Evolutionary conservation across 192 early-diverging fungal species (phyloP).

Genomic region (Spizellomyces punctatus): DNA sequence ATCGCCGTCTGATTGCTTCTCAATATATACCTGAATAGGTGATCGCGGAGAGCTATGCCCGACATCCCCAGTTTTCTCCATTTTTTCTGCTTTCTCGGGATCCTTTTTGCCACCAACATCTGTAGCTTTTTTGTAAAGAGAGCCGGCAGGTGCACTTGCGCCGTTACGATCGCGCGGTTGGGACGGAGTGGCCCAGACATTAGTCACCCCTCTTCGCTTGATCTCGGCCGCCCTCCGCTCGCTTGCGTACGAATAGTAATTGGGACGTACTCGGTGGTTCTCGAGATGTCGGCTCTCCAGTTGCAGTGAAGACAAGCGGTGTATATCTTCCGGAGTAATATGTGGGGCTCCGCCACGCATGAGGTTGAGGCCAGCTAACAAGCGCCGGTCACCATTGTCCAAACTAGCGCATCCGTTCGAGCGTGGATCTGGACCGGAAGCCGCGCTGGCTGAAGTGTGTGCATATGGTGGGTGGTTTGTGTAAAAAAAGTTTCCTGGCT

Average conservation of each 20-base stretch:
- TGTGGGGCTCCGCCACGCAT: background rate
- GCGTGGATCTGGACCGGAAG: too few relatives aligned
- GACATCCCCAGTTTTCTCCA: background rate
- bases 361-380: slow-evolving; percentile 11
- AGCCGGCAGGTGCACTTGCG: background rate
- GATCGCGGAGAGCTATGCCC: slow-evolving; percentile 2
- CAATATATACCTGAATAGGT: slow-evolving; percentile 24
- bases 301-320: slow-evolving; percentile 19
- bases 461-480: slow-evolving; percentile 15
- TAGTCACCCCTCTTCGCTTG: background rate
- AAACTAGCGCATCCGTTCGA: too few relatives aligned
- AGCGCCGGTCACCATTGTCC: background rate
- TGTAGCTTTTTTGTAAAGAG: too few relatives aligned
- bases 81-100: background rate
- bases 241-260: background rate
- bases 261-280: background rate
- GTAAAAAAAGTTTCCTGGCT: slow-evolving; percentile 16
- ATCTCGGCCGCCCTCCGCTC: background rate
- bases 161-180: background rate
- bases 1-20: slow-evolving; percentile 20
- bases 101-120: background rate
- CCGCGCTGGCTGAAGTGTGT: background rate
- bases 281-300: slow-evolving; percentile 27
- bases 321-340: slow-evolving; percentile 21
- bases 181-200: background rate